Base-by-base conservation (phyloP, 75 land plant species). In the Sequoiadendron giganteum region DNA sequence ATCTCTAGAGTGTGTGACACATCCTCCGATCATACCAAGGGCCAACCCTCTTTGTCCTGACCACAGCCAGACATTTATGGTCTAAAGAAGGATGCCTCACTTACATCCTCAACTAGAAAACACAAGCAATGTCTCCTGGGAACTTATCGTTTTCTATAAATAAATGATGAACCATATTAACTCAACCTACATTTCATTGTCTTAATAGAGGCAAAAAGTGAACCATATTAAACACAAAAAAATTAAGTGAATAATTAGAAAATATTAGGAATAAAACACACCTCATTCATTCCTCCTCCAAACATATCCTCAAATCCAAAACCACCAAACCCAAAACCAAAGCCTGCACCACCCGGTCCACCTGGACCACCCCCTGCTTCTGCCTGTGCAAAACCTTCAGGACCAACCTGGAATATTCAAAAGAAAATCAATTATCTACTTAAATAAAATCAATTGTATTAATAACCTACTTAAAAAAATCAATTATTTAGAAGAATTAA, bases 281-380 rank as follows among this genome's bases (percentile, higher is more conserved):
- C 82, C 82, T 79, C 82, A 40, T 79, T 79, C 82, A 79, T 79
- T 79, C 45, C 82, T 36, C 80, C 80, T 77, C 80, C 80, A 77
- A 77, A 77, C 80, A 77, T 39, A 5, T 79, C 82, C 18, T 79
- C 45, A 79, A 79, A 79, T 39, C 82, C 81, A 78, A 78, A 78
- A 40, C 81, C 82, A 40, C 82, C 45, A 78, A 40, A 78, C 40
- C 81, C 81, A 79, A 79, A 79, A 42, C 82, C 45, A 79, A 40
- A 79, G 45, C 82, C 82, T 18, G 45, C 47, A 40, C 82, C 47
- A 1, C 47, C 45, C 4, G 82, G 45, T 39, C 47, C 82, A 79
- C 45, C 82, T 40, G 82, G 28, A 40, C 82, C 38, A 34, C 82
- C 82, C 14, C 82, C 82, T 79, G 82, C 82, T 7, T 79, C 45